Percentiles rank a stretch among this genome's conserved stretches.
These are phyloP conservation scores for Hanseniaspora thailandica DNA, from an alignment of 805 yeast genomes.

Conservation along the genomic window DNA sequence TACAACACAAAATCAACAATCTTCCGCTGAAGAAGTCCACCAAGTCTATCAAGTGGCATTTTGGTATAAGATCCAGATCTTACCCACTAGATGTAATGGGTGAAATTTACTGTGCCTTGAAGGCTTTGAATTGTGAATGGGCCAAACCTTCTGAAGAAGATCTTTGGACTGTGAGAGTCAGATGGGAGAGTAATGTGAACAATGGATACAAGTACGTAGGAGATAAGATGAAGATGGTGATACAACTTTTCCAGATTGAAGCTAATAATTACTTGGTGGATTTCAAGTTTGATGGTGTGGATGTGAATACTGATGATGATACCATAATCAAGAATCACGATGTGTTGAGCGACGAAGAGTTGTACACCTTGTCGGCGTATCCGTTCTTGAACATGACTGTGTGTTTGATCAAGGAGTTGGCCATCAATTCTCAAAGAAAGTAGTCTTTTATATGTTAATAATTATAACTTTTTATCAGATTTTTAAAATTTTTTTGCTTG, in stretches of 20 bases:
- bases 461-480: too few relatives aligned
- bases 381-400: conserved; percentile 92
- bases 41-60: conserved; percentile 88
- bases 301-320: conserved; percentile 35
- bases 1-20: conserved; percentile 12
- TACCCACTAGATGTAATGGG: conserved; percentile 98
- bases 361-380: conserved; percentile 85
- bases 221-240: conserved; percentile 91
- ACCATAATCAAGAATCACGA: conserved; percentile 21
- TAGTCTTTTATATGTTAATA: too few relatives aligned
- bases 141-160: conserved; percentile 89
- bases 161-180: conserved; percentile 86
- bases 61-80: conserved; percentile 89
- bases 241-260: conserved; percentile 88
- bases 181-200: conserved; percentile 43
- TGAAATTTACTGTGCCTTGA: conserved; percentile 87
- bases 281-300: conserved; percentile 98
- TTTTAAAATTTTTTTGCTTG: too few relatives aligned
- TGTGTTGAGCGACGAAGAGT: conserved; percentile 46
- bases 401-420: conserved; percentile 85
- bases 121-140: conserved; percentile 95
- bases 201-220: conserved; percentile 45
- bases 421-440: conserved; percentile 47
- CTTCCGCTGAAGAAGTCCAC: conserved; percentile 45
- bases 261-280: conserved; percentile 93